A percentile compares a stretch with the other conserved stretches of the same genome.
Conservation (phyloP, 1,284 basidiomycete genomes). For the Porodaedalea pini region DNA sequence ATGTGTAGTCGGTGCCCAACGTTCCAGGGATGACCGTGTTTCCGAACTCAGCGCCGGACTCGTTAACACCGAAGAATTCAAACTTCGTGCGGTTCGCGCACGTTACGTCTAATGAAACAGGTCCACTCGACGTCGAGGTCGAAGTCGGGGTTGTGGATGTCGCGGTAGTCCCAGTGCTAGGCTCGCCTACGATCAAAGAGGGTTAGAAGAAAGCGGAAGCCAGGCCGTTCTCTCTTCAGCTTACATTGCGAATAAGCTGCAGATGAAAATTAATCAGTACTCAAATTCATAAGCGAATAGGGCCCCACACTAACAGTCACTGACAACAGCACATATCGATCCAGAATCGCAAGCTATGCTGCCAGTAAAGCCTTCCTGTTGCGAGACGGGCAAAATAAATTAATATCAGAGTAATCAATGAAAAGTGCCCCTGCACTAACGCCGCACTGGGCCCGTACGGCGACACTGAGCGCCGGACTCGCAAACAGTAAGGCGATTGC, state of each 20-base stretch:
- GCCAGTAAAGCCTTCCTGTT: too few relatives aligned
- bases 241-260: too few relatives aligned
- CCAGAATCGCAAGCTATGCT: too few relatives aligned
- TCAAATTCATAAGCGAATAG: too few relatives aligned
- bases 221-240: too few relatives aligned
- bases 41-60: slow-evolving; percentile 59
- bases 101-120: slow-evolving; percentile 14
- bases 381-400: too few relatives aligned
- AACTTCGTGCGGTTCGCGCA: slow-evolving; percentile 46
- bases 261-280: too few relatives aligned
- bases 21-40: slow-evolving; percentile 42
- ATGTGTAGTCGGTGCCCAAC: slow-evolving; percentile 47
- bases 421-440: slow-evolving; percentile 24
- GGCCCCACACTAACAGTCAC: too few relatives aligned
- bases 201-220: background rate
- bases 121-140: slow-evolving; percentile 6
- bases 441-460: slow-evolving; percentile 33
- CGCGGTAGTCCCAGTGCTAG: slow-evolving; percentile 3
- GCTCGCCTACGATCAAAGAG: background rate
- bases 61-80: slow-evolving; percentile 59
- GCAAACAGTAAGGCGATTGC: slow-evolving; percentile 29
- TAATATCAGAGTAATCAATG: background rate
- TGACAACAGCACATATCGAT: too few relatives aligned
- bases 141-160: slow-evolving; percentile 17
- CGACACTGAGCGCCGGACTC: slow-evolving; percentile 27